Percentiles rank a stretch among this genome's conserved stretches.
phyloP scores from a whole-genome alignment of 768 basidiomycete genomes.

The Mycena amicta region DNA sequence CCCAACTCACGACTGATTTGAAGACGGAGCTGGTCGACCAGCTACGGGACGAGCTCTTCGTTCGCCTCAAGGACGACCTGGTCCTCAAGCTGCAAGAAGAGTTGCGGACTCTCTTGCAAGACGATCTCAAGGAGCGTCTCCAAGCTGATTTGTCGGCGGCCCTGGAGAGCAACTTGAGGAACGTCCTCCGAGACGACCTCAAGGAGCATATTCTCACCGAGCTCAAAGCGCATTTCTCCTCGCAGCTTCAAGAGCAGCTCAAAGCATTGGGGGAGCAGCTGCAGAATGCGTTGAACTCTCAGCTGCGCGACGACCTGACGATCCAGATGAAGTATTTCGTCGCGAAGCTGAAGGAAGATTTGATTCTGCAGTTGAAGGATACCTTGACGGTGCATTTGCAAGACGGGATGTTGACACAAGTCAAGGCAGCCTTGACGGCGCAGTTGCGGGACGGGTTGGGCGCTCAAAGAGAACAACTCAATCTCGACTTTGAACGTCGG shows the following conservation, averaged over 20 bases:
- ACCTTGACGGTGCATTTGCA: constrained; percentile 23
- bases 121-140: constrained; percentile 14
- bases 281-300: constrained; percentile 18
- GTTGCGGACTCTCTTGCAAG: constrained; percentile 11
- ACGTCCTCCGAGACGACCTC: constrained; percentile 20
- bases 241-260: constrained; percentile 19
- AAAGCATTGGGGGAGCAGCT: constrained; percentile 14
- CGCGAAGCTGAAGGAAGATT: constrained; percentile 23
- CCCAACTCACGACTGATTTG: constrained; percentile 9
- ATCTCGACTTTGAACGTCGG: constrained; percentile 23
- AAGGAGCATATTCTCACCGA: constrained; percentile 18
- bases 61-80: constrained; percentile 18
- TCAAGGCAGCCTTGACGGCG: constrained; percentile 21
- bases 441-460: constrained; percentile 22
- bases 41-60: constrained; percentile 11
- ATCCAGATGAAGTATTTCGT: constrained; percentile 23
- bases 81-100: constrained; percentile 5
- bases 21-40: not conserved
- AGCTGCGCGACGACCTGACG: constrained; percentile 20
- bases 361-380: constrained; percentile 20
- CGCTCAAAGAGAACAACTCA: constrained; percentile 23
- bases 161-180: constrained; percentile 11
- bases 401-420: constrained; percentile 22
- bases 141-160: constrained; percentile 14
- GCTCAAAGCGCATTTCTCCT: constrained; percentile 16